A percentile compares a stretch with the other conserved stretches of the same genome.
Conservation (phyloP, 2,329 filamentous ascomycete genomes). For the Talaromyces rugulosus region DNA sequence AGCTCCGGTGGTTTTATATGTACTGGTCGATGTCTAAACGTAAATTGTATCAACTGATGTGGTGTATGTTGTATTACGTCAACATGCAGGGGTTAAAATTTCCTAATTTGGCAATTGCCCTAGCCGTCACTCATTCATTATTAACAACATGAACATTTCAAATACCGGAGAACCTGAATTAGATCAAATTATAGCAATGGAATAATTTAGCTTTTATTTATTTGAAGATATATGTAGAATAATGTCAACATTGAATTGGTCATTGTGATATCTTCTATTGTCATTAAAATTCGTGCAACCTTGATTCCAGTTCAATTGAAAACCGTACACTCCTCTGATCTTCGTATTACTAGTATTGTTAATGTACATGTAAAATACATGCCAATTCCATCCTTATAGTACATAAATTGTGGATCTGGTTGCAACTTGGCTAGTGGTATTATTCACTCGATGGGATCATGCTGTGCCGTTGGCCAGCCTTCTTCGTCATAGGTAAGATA, state of each 20-base stretch:
- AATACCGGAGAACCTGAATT: neutral
- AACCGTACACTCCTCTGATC: neutral
- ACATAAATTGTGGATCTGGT: neutral
- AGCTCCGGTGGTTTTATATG: neutral
- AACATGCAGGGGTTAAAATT: neutral
- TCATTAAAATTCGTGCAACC: neutral
- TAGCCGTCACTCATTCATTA: neutral
- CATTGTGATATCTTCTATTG: too few species aligned
- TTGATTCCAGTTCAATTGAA: too few species aligned
- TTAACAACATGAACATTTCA: neutral
- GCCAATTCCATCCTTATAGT: neutral
- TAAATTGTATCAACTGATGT: neutral
- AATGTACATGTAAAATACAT: too few species aligned
- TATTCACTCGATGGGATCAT: neutral
- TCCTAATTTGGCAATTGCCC: neutral
- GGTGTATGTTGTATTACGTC: neutral
- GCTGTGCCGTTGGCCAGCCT: constrained; percentile 28
- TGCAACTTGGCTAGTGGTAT: neutral
- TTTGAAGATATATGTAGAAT: neutral
- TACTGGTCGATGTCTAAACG: neutral
- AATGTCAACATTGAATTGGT: neutral
- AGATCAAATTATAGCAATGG: neutral
- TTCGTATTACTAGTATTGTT: neutral
- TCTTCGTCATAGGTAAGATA: constrained; percentile 29
- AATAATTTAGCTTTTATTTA: neutral